A percentile compares a stretch with the other conserved stretches of the same genome.
Conservation (phyloP, 179 eudicot species). For the Amaranthus tricolor region DNA sequence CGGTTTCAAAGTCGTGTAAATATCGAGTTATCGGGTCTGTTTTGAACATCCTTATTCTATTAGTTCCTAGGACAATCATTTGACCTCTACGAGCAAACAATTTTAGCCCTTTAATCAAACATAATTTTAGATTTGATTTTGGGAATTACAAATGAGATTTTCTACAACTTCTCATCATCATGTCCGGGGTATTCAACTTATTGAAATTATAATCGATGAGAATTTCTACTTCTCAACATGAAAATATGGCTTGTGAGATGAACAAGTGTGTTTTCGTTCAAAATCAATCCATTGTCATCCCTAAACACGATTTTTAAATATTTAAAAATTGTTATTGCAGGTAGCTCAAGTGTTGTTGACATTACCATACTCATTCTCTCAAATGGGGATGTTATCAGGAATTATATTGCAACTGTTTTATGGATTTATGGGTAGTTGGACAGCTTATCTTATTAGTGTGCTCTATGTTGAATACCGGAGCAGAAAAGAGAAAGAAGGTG, state of each 20-base stretch:
- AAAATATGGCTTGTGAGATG: no score
- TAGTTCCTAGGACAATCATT: no score
- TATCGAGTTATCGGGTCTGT: no score
- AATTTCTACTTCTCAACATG: no score
- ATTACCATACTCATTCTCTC: conserved; percentile 84
- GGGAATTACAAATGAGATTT: neutral
- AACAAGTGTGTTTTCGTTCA: neutral
- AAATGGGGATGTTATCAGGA: conserved; percentile 88
- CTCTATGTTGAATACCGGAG: conserved; percentile 75
- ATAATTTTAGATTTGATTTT: neutral
- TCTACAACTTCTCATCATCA: no score
- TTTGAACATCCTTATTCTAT: no score
- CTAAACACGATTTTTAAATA: neutral
- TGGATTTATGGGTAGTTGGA: conserved; percentile 86
- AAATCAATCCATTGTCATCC: neutral
- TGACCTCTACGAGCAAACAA: neutral
- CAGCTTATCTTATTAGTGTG: conserved; percentile 83
- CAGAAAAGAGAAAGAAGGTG: conserved; percentile 74
- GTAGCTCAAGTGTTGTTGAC: conserved; percentile 92
- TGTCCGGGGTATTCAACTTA: no score
- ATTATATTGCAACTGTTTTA: conserved; percentile 66
- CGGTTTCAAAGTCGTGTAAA: no score
- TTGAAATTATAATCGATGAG: no score
- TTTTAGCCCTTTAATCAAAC: neutral
- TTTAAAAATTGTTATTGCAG: conserved; percentile 25